phyloP scores from a whole-genome alignment of 192 early-diverging fungal genomes.

The Gorgonomyces haynaldii region DNA sequence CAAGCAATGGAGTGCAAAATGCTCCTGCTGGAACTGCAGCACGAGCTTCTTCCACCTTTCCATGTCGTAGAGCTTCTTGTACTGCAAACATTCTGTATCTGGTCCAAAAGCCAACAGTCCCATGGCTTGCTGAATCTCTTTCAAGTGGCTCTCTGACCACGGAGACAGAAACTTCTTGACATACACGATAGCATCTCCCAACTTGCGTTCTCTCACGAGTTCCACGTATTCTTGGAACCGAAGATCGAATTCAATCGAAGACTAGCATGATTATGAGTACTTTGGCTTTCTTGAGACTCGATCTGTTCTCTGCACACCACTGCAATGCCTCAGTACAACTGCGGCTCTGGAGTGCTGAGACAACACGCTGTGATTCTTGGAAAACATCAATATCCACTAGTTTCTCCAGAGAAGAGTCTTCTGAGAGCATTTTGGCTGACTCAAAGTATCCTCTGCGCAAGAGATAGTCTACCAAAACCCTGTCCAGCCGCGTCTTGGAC shows the following conservation, averaged over 20 bases:
- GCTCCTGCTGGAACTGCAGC: slow-evolving; percentile 70
- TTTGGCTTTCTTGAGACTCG: slow-evolving; percentile 78
- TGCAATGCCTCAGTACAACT: slow-evolving; percentile 79
- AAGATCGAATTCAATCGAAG: slow-evolving; percentile 92
- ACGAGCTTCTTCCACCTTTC: slow-evolving; percentile 70
- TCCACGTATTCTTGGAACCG: slow-evolving; percentile 93
- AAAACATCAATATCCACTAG: slow-evolving; percentile 89
- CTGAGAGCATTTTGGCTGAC: slow-evolving; percentile 60
- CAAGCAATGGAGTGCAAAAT: slow-evolving; percentile 81
- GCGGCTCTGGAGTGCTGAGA: slow-evolving; percentile 59
- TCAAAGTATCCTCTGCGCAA: slow-evolving; percentile 70
- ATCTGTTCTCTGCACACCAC: slow-evolving; percentile 93
- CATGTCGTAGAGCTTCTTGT: slow-evolving; percentile 63
- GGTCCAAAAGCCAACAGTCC: slow-evolving; percentile 74
- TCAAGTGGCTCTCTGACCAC: slow-evolving; percentile 64
- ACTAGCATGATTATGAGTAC: slow-evolving; percentile 51
- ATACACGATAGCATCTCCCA: slow-evolving; percentile 70
- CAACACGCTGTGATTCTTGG: slow-evolving; percentile 64
- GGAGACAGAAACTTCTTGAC: slow-evolving; percentile 70
- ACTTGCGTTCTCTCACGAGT: slow-evolving; percentile 52
- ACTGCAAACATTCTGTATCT: slow-evolving; percentile 64
- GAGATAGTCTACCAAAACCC: slow-evolving; percentile 93
- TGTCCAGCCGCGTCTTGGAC: slow-evolving; percentile 74
- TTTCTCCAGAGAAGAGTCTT: slow-evolving; percentile 54
- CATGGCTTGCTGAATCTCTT: slow-evolving; percentile 64